Percentiles rank a stretch among this genome's conserved stretches.
Conservation (phyloP, 768 basidiomycete genomes). For the Trametes sanguinea region DNA sequence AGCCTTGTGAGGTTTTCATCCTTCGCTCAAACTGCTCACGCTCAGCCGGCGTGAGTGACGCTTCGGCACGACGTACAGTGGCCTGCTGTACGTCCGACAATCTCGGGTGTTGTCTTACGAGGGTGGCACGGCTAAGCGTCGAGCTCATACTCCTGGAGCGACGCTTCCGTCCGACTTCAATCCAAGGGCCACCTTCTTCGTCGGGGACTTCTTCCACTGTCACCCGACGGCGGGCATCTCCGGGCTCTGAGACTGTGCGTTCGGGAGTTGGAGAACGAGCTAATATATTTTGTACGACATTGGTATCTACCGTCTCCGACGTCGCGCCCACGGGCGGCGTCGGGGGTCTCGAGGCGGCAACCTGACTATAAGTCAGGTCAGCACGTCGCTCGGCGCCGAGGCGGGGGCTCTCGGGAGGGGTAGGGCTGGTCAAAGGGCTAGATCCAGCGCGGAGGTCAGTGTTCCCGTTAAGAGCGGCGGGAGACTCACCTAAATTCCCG, state of each 20-base stretch:
- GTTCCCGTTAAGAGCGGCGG: neutral
- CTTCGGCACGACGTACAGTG: neutral
- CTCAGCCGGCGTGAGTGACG: neutral
- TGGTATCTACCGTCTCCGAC: neutral
- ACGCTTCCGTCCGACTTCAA: neutral
- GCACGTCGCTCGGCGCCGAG: slow-evolving; percentile 7
- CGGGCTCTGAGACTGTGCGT: neutral
- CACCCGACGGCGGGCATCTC: neutral
- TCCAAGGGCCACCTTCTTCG: slow-evolving; percentile 10
- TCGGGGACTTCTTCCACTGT: slow-evolving; percentile 12
- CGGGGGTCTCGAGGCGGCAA: slow-evolving; percentile 15
- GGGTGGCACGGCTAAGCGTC: neutral
- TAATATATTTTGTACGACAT: neutral
- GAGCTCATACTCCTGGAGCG: neutral
- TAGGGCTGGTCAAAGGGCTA: slow-evolving; percentile 3
- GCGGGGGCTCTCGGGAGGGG: neutral
- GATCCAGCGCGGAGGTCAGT: neutral
- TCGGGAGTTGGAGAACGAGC: neutral
- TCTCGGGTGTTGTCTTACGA: neutral
- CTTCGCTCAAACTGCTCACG: neutral
- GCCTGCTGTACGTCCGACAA: neutral
- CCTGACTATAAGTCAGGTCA: slow-evolving; percentile 12
- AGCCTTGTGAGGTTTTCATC: neutral
- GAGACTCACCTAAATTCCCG: slow-evolving; percentile 1
- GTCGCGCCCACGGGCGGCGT: neutral